Evolutionary conservation across 208 protist species (phyloP).

Genomic region (Angomonas ambiguus): DNA sequence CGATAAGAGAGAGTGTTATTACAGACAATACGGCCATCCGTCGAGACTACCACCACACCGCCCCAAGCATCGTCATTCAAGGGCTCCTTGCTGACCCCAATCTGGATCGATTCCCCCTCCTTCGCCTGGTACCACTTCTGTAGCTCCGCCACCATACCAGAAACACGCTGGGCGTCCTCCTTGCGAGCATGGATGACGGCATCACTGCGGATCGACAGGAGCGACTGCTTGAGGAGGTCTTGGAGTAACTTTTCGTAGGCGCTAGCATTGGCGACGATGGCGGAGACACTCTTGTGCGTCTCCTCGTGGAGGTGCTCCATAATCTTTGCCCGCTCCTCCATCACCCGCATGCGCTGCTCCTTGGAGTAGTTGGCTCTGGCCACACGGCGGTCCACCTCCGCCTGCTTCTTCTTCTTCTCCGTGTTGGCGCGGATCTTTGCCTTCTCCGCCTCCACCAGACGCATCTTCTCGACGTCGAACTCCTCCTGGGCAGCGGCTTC

Average conservation of each 20-base stretch:
- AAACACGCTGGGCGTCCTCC: slow-evolving; percentile 60
- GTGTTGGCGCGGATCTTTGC: slow-evolving; percentile 64
- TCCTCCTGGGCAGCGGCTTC: slow-evolving; percentile 86
- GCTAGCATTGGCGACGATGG: slow-evolving; percentile 43
- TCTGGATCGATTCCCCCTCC: slow-evolving; percentile 34
- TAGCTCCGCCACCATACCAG: slow-evolving; percentile 38
- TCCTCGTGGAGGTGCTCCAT: slow-evolving; percentile 75
- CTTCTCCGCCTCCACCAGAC: slow-evolving; percentile 83
- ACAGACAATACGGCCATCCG: slow-evolving; percentile 81
- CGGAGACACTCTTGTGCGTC: slow-evolving; percentile 53
- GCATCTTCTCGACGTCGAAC: slow-evolving; percentile 90
- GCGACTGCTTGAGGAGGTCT: slow-evolving; percentile 66
- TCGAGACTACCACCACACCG: slow-evolving; percentile 65
- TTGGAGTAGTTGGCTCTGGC: slow-evolving; percentile 83
- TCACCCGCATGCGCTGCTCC: slow-evolving; percentile 71
- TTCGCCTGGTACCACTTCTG: slow-evolving; percentile 68
- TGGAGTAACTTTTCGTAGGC: slow-evolving; percentile 64
- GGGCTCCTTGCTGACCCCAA: slow-evolving; percentile 51
- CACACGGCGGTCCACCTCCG: slow-evolving; percentile 81
- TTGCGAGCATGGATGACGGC: slow-evolving; percentile 63
- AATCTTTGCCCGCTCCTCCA: slow-evolving; percentile 73
- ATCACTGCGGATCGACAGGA: slow-evolving; percentile 68
- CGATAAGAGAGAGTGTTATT: slow-evolving; percentile 87
- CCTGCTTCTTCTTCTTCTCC: slow-evolving; percentile 81
- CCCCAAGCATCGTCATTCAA: slow-evolving; percentile 73